phyloP scores from a whole-genome alignment of 805 yeast genomes.

The Teunomyces kruisii region DNA sequence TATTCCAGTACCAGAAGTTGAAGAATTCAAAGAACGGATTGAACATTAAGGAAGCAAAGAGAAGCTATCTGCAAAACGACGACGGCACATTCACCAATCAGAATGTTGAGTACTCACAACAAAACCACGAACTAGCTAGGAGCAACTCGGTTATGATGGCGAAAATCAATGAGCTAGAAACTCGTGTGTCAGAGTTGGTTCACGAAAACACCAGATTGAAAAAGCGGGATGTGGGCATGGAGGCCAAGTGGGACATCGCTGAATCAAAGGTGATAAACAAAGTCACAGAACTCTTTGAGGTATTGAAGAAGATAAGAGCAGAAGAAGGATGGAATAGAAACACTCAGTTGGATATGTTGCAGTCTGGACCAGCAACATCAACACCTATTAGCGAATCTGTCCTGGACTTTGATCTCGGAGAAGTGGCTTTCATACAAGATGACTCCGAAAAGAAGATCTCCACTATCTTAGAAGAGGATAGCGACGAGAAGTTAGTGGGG shows the following conservation, averaged over 20 bases:
- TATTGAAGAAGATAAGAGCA: slow-evolving; percentile 40
- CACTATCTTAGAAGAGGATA: background rate
- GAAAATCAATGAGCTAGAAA: slow-evolving; percentile 54
- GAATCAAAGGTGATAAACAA: slow-evolving; percentile 43
- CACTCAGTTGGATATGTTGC: slow-evolving; percentile 15
- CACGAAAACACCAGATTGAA: slow-evolving; percentile 49
- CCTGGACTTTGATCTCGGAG: slow-evolving; percentile 1
- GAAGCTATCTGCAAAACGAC: background rate
- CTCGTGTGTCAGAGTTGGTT: slow-evolving; percentile 46
- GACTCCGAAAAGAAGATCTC: slow-evolving; percentile 3
- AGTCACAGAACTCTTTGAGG: slow-evolving; percentile 45
- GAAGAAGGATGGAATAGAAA: slow-evolving; percentile 38
- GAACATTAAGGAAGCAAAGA: slow-evolving; percentile 3
- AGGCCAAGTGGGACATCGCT: slow-evolving; percentile 34
- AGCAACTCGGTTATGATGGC: slow-evolving; percentile 54
- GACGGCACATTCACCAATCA: background rate
- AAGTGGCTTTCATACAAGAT: background rate
- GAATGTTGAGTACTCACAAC: slow-evolving; percentile 36
- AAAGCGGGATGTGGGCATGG: slow-evolving; percentile 25
- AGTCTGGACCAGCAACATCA: slow-evolving; percentile 16
- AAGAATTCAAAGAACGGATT: slow-evolving; percentile 1
- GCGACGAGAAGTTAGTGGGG: background rate
- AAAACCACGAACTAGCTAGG: slow-evolving; percentile 60
- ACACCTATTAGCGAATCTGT: slow-evolving; percentile 15
- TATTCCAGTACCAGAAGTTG: slow-evolving; percentile 10